These are phyloP conservation scores for Mrakia hoshinonis DNA, from an alignment of 768 basidiomycete genomes.

Conservation along the genomic window DNA sequence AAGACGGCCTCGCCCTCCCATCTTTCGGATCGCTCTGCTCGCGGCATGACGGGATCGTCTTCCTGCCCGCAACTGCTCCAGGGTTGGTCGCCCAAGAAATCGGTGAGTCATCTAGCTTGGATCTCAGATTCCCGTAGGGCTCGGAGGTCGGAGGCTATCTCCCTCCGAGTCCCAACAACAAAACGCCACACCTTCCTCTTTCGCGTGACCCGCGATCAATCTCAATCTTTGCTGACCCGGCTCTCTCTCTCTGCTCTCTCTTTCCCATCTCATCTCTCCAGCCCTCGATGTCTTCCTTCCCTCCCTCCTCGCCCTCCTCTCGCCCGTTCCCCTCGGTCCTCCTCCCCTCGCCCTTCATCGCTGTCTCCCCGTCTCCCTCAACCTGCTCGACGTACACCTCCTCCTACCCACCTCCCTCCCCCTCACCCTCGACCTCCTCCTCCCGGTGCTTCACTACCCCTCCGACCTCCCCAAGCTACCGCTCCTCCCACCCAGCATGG, in stretches of 20 bases:
- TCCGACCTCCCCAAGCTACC: neutral
- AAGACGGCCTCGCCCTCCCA: neutral
- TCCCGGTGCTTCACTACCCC: neutral
- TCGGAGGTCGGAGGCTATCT: no score
- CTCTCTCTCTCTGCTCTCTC: no score
- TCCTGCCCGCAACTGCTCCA: neutral
- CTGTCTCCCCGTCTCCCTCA: neutral
- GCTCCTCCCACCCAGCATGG: neutral
- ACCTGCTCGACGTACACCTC: neutral
- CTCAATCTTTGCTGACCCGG: no score
- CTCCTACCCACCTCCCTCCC: neutral
- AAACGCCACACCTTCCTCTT: no score
- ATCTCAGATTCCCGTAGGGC: no score
- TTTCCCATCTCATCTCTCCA: neutral
- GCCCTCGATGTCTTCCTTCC: neutral
- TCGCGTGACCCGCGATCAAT: no score
- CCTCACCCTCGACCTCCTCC: neutral
- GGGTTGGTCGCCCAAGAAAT: neutral
- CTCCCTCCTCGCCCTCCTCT: neutral
- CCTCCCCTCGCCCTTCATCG: neutral
- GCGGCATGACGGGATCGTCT: neutral
- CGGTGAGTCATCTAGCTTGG: neutral
- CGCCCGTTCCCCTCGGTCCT: slow-evolving; percentile 1
- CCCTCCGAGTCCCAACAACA: no score
- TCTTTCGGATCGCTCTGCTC: neutral